Base-by-base conservation (phyloP, 2,329 filamentous ascomycete genomes). In the Fulvia fulva region DNA sequence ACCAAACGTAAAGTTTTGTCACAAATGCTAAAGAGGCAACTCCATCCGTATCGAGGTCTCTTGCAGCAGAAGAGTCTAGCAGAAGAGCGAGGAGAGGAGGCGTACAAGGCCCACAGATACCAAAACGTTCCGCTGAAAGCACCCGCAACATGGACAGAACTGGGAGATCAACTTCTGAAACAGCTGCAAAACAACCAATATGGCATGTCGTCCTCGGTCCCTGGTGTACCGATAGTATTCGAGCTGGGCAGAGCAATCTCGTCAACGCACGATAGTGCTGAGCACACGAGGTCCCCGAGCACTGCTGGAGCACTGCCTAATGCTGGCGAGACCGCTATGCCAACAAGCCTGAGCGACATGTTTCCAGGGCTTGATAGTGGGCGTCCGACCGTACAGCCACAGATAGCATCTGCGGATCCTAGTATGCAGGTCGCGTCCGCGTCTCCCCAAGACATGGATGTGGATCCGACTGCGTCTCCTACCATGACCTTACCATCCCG, bases 1-100 rank as follows among this genome's bases (percentile, higher is more conserved):
- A 76, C 79, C 60, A 81, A 79, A 60, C 72, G 73, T 14, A 81
- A 80, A 61, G 76, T 78, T 49, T 73, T 86, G 12, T 77, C 81
- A 12, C 76, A 75, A 46, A 74, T 78, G 26, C 70, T 87, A n/a
- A 81, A 78, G 65, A 77, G 76, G 49, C 79, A 80, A 44, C 74
- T 83, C 41, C 81, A 84, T 67, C 78, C 80, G 1, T 86, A 82
- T 74, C 75, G 52, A 75, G 76, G 65, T 67, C 80, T 63, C 74
- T 56, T 62, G 21, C 49, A 51, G 23, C 53, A 55, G n/a, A 51
- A 64, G 32, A 46, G 46, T 21, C 21, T 19, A 3, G 43, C 70
- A 11, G 45, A 58, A 47, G 53, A 28, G 7, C 19, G 23, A 50
- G 28, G 54, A 16, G 47, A 32, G 5, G 22, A 11, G 30, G 21